phyloP scores from a whole-genome alignment of 2,329 filamentous ascomycete species.

The Claviceps capensis region DNA sequence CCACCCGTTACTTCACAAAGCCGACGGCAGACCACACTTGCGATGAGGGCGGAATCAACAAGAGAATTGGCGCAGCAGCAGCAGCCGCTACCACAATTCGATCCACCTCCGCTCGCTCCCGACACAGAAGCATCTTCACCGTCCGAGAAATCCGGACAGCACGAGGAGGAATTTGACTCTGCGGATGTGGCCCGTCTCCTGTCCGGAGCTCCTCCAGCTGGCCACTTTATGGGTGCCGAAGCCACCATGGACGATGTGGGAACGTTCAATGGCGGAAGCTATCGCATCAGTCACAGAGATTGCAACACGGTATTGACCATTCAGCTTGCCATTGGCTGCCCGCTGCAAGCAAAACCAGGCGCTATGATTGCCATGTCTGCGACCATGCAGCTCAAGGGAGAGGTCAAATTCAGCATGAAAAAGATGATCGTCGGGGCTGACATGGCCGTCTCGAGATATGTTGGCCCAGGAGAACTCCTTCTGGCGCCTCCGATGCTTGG shows the following conservation, averaged over 20 bases:
- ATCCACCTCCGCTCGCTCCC: slow-evolving; percentile 14
- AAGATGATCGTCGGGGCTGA: slow-evolving; percentile 79
- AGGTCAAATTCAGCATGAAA: slow-evolving; percentile 76
- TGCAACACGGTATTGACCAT: slow-evolving; percentile 81
- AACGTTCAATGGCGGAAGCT: slow-evolving; percentile 94
- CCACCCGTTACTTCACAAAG: not conserved
- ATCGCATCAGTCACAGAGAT: slow-evolving; percentile 83
- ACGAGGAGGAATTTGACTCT: slow-evolving; percentile 12
- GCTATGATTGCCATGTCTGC: slow-evolving; percentile 94
- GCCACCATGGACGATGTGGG: slow-evolving; percentile 70
- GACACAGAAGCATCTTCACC: slow-evolving; percentile 13
- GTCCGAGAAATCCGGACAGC: slow-evolving; percentile 15
- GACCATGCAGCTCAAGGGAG: slow-evolving; percentile 70
- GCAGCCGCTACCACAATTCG: slow-evolving; percentile 16
- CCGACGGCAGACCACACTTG: slow-evolving; percentile 9
- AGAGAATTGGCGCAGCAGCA: slow-evolving; percentile 10
- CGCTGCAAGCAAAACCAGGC: slow-evolving; percentile 67
- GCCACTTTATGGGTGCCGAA: slow-evolving; percentile 48
- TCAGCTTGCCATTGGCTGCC: slow-evolving; percentile 80
- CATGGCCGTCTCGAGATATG: slow-evolving; percentile 65
- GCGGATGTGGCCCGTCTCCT: slow-evolving; percentile 19
- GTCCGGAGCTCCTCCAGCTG: slow-evolving; percentile 26
- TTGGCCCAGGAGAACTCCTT: slow-evolving; percentile 80
- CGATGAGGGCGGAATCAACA: slow-evolving; percentile 14
- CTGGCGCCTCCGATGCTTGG: slow-evolving; percentile 69